Percentiles rank a stretch among this genome's conserved stretches.
Evolutionary conservation across 345 rosid genomes (phyloP).

Genomic region (Cardamine chenopodiifolia): DNA sequence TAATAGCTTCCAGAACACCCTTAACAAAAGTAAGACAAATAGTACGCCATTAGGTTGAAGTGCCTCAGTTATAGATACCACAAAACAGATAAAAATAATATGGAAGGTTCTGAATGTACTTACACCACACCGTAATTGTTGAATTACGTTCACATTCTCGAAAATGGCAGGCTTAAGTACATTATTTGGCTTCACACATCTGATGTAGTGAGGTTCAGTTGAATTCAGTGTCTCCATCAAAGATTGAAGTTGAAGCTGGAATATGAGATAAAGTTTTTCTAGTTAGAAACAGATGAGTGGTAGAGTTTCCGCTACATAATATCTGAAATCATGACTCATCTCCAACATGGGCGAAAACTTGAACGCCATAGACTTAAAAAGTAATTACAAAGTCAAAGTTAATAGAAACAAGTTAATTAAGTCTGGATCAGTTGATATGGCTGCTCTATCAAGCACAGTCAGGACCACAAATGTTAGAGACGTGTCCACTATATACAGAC

Average conservation of each 20-base stretch:
- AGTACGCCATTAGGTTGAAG: conserved; percentile 6
- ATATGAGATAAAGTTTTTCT: conserved; percentile 31
- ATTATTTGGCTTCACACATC: conserved; percentile 99
- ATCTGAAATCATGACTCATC: conserved; percentile 21
- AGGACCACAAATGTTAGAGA: conserved; percentile 7
- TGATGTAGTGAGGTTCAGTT: conserved; percentile 98
- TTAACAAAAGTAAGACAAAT: conserved; percentile 32
- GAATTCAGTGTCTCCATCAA: conserved; percentile 94
- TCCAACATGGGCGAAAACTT: conserved; percentile 19
- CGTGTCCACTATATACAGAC: conserved; percentile 18
- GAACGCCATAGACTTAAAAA: conserved; percentile 3
- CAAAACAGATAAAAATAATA: background rate
- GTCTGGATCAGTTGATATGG: conserved; percentile 9
- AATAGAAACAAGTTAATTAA: conserved; percentile 10
- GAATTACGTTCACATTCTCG: conserved; percentile 89
- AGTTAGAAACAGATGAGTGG: conserved; percentile 31
- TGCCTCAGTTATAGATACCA: conserved; percentile 1
- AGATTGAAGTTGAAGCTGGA: conserved; percentile 97
- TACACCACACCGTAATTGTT: conserved; percentile 98
- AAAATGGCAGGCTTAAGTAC: conserved; percentile 94
- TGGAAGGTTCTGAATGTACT: conserved; percentile 46
- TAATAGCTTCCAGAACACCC: conserved; percentile 96
- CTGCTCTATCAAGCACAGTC: conserved; percentile 24
- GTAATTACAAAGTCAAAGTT: background rate
- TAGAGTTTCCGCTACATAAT: conserved; percentile 20